Base-by-base conservation (phyloP, 768 basidiomycete genomes). In the Phaeotremella skinneri region DNA sequence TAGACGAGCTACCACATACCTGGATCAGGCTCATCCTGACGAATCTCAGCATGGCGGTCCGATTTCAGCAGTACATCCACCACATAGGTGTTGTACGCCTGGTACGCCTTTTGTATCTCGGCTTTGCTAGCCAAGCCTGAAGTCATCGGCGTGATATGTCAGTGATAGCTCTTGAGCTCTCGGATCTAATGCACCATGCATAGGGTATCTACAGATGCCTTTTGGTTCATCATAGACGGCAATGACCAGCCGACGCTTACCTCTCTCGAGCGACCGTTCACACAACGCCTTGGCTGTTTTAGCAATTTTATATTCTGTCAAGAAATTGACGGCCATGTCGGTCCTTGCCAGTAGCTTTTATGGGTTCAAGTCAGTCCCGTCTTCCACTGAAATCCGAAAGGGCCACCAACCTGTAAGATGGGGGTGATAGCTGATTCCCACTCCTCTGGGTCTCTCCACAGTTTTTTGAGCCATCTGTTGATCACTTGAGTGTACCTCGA, bases 351-450 rank as follows among this genome's bases (percentile, higher is more conserved):
- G 58, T 6, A 69, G 29, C 70, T 72, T 43, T 6, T 3, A 32
- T 5, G 17, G 13, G n/a, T n/a, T n/a, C n/a, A n/a, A 13, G 37
- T 54, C 48, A 61, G 55, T 23, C 25, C n/a, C 14, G n/a, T 30
- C 16, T 27, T 7, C 13, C 47, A 31, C 21, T 23, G 23, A 32
- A 17, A n/a, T 7, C 23, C 20, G 52, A 16, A 51, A 20, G 9
- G 21, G 25, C 4, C 32, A 60, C 53, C 61, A 32, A 72, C 71
- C 41, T 66, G 48, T 14, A 73, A 54, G 2, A 67, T 23, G 0
- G 68, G 68, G 2, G 57, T 58, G 21, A 68, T 67, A 0, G 62
- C 60, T 4, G 39, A 16, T 26, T 62, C 66, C 71, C 71, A 73
- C 43, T 29, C 43, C 14, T 62, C 53, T 14, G 63, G 63, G 17